Conservation (phyloP, 805 yeast species). For the Metschnikowia noctiluminum region DNA sequence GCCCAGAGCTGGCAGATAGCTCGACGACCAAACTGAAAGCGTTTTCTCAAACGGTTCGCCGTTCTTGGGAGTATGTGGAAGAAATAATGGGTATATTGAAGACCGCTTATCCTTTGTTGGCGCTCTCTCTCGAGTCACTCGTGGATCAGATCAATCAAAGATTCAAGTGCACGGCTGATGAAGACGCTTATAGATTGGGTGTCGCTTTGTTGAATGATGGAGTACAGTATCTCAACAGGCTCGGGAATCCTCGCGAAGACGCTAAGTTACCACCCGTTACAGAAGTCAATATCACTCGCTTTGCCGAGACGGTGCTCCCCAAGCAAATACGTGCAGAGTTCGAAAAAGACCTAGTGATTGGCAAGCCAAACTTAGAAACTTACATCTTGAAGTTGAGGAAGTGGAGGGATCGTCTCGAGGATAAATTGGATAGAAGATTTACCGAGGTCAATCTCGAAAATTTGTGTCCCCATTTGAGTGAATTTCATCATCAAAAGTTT, state of each 20-base stretch:
- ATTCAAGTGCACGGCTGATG: slow-evolving; percentile 91
- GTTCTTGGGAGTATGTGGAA: slow-evolving; percentile 90
- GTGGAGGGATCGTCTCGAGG: slow-evolving; percentile 93
- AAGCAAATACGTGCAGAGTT: slow-evolving; percentile 85
- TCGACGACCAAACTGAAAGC: not conserved
- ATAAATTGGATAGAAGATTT: slow-evolving; percentile 82
- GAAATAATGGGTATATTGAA: slow-evolving; percentile 93
- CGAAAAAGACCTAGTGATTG: slow-evolving; percentile 82
- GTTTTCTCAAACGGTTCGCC: slow-evolving; percentile 35
- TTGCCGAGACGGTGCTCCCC: slow-evolving; percentile 91
- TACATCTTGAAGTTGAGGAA: slow-evolving; percentile 78
- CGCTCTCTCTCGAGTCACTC: slow-evolving; percentile 87
- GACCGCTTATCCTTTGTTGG: slow-evolving; percentile 92
- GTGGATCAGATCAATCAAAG: slow-evolving; percentile 94
- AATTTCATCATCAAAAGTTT: slow-evolving; percentile 96
- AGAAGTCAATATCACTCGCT: slow-evolving; percentile 79
- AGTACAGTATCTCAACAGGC: slow-evolving; percentile 80
- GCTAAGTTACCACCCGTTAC: slow-evolving; percentile 88
- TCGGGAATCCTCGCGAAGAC: slow-evolving; percentile 83
- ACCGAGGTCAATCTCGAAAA: slow-evolving; percentile 79
- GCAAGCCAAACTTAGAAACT: slow-evolving; percentile 84
- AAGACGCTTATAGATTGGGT: slow-evolving; percentile 90
- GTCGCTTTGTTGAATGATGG: slow-evolving; percentile 93
- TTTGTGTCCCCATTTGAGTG: slow-evolving; percentile 90
- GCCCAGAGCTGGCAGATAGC: not conserved